Percentiles rank a stretch among this genome's conserved stretches.
Conservation (phyloP, 257 asterid species). For the Craterostigma plantagineum region DNA sequence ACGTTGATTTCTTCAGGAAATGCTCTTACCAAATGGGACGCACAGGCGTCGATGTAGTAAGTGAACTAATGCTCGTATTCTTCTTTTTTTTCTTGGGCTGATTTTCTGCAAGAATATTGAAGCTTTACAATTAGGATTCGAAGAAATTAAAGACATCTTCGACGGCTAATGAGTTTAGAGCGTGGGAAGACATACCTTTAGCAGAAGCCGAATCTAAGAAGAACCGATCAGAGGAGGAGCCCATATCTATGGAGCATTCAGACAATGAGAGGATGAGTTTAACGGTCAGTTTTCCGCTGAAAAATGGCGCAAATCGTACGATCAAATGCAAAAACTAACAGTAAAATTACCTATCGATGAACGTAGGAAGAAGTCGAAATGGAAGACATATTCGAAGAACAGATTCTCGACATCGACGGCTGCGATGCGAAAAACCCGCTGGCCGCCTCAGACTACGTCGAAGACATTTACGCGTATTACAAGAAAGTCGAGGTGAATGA, state of each 20-base stretch:
- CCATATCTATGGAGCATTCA: conserved; percentile 66
- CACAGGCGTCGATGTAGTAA: no score
- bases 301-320: neutral
- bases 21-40: no score
- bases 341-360: no score
- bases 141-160: conserved; percentile 34
- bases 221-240: conserved; percentile 56
- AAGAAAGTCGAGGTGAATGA: conserved; percentile 61
- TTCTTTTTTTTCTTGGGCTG: no score
- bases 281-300: conserved; percentile 22
- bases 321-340: no score
- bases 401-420: conserved; percentile 47
- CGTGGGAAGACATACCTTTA: conserved; percentile 41
- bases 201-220: conserved; percentile 25
- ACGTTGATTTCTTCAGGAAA: no score
- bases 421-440: conserved; percentile 52
- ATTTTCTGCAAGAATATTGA: neutral
- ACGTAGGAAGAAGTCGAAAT: conserved; percentile 61
- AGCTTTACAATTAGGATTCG: conserved; percentile 14
- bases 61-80: no score
- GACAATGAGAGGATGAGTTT: conserved; percentile 22
- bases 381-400: conserved; percentile 77
- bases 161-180: conserved; percentile 14
- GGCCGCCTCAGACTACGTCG: conserved; percentile 56
- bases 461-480: conserved; percentile 55